Base-by-base conservation (phyloP, 2,329 filamentous ascomycete genomes). In the Talaromyces verruculosus region DNA sequence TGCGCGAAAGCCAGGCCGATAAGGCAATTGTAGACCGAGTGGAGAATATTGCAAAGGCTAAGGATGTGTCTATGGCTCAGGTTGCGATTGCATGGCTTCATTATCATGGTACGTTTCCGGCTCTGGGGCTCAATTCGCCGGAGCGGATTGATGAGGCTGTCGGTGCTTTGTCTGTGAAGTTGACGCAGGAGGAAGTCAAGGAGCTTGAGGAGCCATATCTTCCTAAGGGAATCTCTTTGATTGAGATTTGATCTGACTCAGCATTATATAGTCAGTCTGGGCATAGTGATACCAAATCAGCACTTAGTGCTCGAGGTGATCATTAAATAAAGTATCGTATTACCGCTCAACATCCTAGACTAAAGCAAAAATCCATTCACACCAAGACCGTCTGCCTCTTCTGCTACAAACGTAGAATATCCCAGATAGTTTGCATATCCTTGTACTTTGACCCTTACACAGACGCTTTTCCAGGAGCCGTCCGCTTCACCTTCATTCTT, bases 111-210 rank as follows among this genome's bases (percentile, higher is more conserved):
- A 33, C 58, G 3, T 47, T 22, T 39, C 59, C 59, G 7, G 33
- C 33, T 28, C 1, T 62, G 33, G 59, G 89, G 0, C 80, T 90
- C 69, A 85, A 81, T 68, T 89, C 81, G 63, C 78, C 84, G 39
- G 80, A 82, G 65, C 79, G 88, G n/a, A 84, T 91, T 53, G 84
- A 88, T 41, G 87, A 90, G 77, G 85, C 86, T 1, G 79, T 88
- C n/a, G 77, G 79, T 49, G 79, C 77, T 62, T 73, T 77, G 49
- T 77, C 78, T 67, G 77, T 83, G 43, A 74, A 79, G 53, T 73
- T 91, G 67, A 84, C 80, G 0, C 80, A 83, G 0, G 86, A 89
- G 67, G 88, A 90, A 72, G 81, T 85, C 68, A 80, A 82, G 63
- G 88, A 86, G 70, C 75, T 90, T 4, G 88, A 90, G 75, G 87